Evolutionary conservation across 177 flowering plant genomes (phyloP).

Genomic region (Vitis hybrid): DNA sequence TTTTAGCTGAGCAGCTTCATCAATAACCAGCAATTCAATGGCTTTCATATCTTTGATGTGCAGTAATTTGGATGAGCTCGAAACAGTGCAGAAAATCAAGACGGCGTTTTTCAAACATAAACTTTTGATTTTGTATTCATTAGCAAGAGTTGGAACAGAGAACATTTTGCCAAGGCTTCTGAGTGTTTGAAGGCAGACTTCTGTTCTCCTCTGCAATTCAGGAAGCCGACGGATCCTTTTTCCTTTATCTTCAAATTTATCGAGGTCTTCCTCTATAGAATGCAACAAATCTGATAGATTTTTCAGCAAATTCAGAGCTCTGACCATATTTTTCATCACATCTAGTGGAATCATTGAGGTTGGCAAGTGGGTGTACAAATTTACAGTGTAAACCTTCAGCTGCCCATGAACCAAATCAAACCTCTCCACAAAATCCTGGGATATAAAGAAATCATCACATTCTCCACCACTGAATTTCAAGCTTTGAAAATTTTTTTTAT

Average conservation of each 20-base stretch:
- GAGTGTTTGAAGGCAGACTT: constrained; percentile 9
- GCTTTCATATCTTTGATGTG: not conserved
- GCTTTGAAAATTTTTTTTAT: no score
- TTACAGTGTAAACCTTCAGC: constrained; percentile 20
- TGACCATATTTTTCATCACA: constrained; percentile 18
- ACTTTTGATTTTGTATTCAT: not conserved
- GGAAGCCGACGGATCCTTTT: not conserved
- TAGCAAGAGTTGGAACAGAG: not conserved
- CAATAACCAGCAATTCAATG: constrained; percentile 26
- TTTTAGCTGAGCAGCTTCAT: no score
- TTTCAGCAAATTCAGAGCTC: constrained; percentile 15
- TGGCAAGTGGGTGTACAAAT: constrained; percentile 42
- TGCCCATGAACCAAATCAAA: not conserved
- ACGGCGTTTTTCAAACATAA: constrained; percentile 37
- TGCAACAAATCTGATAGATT: constrained; percentile 3
- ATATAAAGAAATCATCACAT: constrained; percentile 9
- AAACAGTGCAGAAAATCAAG: constrained; percentile 44
- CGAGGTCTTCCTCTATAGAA: not conserved
- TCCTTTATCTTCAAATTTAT: not conserved
- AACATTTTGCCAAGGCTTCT: constrained; percentile 1
- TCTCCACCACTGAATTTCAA: no score
- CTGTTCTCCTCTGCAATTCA: not conserved
- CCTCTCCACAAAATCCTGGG: constrained; percentile 28
- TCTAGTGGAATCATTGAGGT: constrained; percentile 22
- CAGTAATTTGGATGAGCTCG: constrained; percentile 32